Base-by-base conservation (phyloP, 1,284 basidiomycete species). In the Malassezia caprae region DNA sequence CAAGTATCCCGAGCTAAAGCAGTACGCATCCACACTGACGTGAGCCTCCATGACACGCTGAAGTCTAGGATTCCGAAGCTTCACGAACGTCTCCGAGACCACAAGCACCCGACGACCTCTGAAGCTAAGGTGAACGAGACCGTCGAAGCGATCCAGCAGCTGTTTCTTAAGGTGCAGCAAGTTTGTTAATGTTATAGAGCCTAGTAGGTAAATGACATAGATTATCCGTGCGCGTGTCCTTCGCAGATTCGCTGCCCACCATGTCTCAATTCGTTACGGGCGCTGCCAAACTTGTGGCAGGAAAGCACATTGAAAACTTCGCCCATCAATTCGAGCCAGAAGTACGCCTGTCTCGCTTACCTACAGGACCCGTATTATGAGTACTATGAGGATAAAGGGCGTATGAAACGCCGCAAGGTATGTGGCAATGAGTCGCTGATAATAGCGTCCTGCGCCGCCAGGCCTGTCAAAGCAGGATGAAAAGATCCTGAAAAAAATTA, bases 391-490 rank as follows among this genome's bases (percentile, higher is more conserved):
- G 82, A 86, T 61, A 78, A 78, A 41, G 87, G 88, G 4, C 83
- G 81, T 67, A 78, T 81, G 67, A 83, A 82, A 66, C 80, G 83
- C 39, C 79, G 82, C 67, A 84, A 84, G 80, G 61, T 63, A 54
- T 26, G 60, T 53, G 3, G n/a, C 21, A 15, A 3, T 21, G n/a
- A 1, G 2, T 17, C 24, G 8, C 45, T 48, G 21, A 44, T 23
- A 45, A 19, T 23, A 63, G 56, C 81, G 87, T 48, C 80, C 80
- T 6, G 74, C 84, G 0, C 88, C 88, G 0, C 82, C 83, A 8
- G 90, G 89, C 0, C 80, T 94, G 3, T 86, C 87, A 0, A 76
- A 79, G 28, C 80, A 84, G 28, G 89, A 94, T 59, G 81, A 81
- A n/a, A 83, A 82, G 62, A 83, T 89, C 48, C 79, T 72, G 23